A percentile compares a stretch with the other conserved stretches of the same genome.
Evolutionary conservation across 2,329 filamentous ascomycete genomes (phyloP).

Genomic region (Lachnellula hyalina): DNA sequence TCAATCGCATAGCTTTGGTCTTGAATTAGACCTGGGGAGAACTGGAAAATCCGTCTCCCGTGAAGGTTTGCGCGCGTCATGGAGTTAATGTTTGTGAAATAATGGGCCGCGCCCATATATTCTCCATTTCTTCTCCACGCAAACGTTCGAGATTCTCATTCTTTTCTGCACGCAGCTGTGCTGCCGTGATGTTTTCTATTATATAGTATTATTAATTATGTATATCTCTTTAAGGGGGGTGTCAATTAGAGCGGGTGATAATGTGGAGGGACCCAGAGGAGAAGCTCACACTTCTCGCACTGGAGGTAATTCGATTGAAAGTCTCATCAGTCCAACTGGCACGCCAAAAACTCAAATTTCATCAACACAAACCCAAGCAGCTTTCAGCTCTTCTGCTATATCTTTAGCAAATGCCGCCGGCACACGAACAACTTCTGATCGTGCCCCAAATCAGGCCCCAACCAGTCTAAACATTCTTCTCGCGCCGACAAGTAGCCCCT

Average conservation of each 20-base stretch:
- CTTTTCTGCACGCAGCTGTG: not conserved
- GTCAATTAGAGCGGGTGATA: not conserved
- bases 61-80: not conserved
- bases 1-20: not conserved
- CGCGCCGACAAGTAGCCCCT: not conserved
- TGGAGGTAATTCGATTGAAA: not conserved
- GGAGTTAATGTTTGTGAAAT: not conserved
- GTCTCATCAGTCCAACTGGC: not conserved
- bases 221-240: not conserved
- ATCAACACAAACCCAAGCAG: not conserved
- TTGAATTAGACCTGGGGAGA: not conserved
- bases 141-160: not conserved
- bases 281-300: not conserved
- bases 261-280: not conserved
- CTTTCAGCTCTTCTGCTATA: not conserved
- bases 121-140: not conserved
- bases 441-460: not conserved
- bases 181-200: not conserved
- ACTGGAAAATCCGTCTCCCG: not conserved
- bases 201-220: not conserved
- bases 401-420: not conserved
- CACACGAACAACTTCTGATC: not conserved
- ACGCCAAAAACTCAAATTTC: not conserved
- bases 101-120: not conserved
- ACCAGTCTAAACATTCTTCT: not conserved